A percentile compares a stretch with the other conserved stretches of the same genome.
phyloP scores from a whole-genome alignment of 1,284 basidiomycete species.

The Spongispora temasekensis region DNA sequence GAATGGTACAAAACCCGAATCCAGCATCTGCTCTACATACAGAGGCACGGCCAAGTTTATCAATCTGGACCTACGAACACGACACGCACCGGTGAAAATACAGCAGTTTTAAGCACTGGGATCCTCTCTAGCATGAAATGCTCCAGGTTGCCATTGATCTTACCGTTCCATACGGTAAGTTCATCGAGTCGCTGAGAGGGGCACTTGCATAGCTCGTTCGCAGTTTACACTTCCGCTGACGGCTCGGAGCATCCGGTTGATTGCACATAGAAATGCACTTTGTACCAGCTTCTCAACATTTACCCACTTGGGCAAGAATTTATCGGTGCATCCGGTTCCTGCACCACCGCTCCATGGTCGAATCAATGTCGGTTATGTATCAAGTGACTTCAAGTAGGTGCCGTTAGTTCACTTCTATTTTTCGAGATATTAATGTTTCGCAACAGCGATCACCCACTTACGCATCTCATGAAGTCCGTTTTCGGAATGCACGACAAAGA shows the following conservation, averaged over 20 bases:
- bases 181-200: not conserved
- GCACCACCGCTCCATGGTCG: conserved; percentile 46
- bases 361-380: conserved; percentile 61
- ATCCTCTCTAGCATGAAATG: conserved; percentile 37
- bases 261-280: conserved; percentile 59
- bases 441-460: conserved; percentile 57
- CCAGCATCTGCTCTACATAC: conserved; percentile 55
- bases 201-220: conserved; percentile 1
- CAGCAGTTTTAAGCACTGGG: conserved; percentile 33
- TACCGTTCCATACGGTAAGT: conserved; percentile 59
- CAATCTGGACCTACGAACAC: conserved; percentile 16
- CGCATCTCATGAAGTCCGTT: conserved; percentile 64
- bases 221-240: conserved; percentile 59
- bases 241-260: conserved; percentile 52
- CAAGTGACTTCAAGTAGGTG: conserved; percentile 55
- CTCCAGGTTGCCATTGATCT: conserved; percentile 51
- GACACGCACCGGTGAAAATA: conserved; percentile 14
- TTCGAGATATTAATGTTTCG: not conserved
- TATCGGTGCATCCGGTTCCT: conserved; percentile 41
- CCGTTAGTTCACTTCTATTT: not conserved
- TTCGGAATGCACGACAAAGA: conserved; percentile 53
- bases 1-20: conserved; percentile 51
- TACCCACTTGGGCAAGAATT: conserved; percentile 36
- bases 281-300: conserved; percentile 53
- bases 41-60: conserved; percentile 39